These are phyloP conservation scores for Plantago coronopus DNA, from an alignment of 305 asterid genomes.

Conservation along the genomic window DNA sequence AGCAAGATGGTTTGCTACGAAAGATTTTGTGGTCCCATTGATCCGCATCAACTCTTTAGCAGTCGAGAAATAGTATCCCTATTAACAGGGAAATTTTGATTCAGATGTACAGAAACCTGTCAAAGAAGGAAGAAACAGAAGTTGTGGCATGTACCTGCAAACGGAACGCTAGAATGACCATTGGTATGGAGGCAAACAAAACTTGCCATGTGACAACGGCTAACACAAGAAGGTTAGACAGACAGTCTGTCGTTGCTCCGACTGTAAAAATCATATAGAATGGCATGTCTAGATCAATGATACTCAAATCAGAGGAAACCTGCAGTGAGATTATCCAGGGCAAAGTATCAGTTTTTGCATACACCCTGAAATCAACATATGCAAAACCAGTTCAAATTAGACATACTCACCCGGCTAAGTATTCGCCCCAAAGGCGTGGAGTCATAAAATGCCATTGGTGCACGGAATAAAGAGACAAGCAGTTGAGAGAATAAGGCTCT, in stretches of 20 bases:
- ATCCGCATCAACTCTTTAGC: conserved; percentile 92
- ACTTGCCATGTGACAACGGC: conserved; percentile 91
- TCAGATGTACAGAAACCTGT: neutral
- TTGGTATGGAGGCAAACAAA: conserved; percentile 66
- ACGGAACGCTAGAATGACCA: conserved; percentile 34
- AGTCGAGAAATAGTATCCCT: conserved; percentile 77
- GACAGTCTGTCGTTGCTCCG: conserved; percentile 73
- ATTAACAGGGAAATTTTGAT: conserved; percentile 15
- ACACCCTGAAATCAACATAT: neutral
- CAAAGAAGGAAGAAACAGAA: neutral
- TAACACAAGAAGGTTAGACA: conserved; percentile 48
- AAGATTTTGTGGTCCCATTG: conserved; percentile 89
- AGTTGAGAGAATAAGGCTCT: conserved; percentile 63
- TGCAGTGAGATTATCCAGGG: conserved; percentile 25
- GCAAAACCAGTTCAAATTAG: neutral
- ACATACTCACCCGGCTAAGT: conserved; percentile 61
- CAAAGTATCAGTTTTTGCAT: conserved; percentile 11
- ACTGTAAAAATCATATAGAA: conserved; percentile 69
- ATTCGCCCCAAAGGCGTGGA: conserved; percentile 92
- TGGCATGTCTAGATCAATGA: conserved; percentile 85
- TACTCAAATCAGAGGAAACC: conserved; percentile 89
- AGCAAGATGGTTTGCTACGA: conserved; percentile 87
- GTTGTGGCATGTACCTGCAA: neutral
- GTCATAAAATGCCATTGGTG: conserved; percentile 95
- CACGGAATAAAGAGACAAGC: conserved; percentile 72